These are phyloP conservation scores for Aphanomyces invadans DNA, from an alignment of 352 stramenopile species.

Conservation along the genomic window DNA sequence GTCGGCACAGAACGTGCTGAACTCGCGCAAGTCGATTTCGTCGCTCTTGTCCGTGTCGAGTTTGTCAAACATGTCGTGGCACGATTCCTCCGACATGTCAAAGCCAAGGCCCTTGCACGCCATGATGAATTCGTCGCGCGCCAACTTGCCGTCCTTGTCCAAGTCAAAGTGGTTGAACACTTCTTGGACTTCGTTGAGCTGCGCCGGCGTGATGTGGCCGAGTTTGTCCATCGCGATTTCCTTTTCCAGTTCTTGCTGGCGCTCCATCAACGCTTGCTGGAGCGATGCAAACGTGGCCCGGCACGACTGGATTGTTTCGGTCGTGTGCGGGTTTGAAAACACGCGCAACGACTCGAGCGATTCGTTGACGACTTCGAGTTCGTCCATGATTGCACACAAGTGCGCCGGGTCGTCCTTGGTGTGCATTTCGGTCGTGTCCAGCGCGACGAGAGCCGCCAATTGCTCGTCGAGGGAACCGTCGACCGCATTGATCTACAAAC, in stretches of 20 bases:
- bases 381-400: constrained; percentile 71
- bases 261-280: constrained; percentile 65
- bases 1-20: constrained; percentile 81
- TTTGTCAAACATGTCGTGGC: constrained; percentile 84
- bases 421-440: constrained; percentile 15
- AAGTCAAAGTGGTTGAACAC: constrained; percentile 88
- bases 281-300: constrained; percentile 78
- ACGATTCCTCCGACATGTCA: constrained; percentile 80
- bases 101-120: constrained; percentile 83
- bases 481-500: constrained; percentile 66
- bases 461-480: constrained; percentile 70
- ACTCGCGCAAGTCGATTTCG: constrained; percentile 78
- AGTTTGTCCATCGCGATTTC: constrained; percentile 77
- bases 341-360: constrained; percentile 73
- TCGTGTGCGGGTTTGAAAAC: constrained; percentile 85
- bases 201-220: constrained; percentile 70
- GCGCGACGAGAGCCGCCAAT: constrained; percentile 34
- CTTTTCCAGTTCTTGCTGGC: constrained; percentile 85
- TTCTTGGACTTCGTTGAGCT: constrained; percentile 84
- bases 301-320: constrained; percentile 83
- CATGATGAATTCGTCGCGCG: constrained; percentile 87
- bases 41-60: constrained; percentile 76
- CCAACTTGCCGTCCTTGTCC: constrained; percentile 77
- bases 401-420: constrained; percentile 22
- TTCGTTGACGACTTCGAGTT: constrained; percentile 76